Evolutionary conservation across 2,329 filamentous ascomycete genomes (phyloP), one percentile per base, ranked within the genome.

Genomic region (Colletotrichum viniferum): DNA sequence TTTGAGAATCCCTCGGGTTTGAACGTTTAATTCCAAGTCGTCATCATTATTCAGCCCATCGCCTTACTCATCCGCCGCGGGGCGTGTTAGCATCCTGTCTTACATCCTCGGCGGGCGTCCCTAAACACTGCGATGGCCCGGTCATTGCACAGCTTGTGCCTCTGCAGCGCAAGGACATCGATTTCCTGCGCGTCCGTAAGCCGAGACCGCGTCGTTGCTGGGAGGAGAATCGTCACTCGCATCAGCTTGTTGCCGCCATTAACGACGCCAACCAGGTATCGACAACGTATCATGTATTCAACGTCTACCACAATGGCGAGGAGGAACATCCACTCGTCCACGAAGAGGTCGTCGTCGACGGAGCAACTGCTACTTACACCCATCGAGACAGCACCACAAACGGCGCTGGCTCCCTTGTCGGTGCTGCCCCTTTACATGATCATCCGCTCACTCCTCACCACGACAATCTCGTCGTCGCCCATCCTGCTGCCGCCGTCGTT

Each of bases 401-500:
- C 68, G 21, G 9, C 78, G 18, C 76, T 79, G 10, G 72, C 85
- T 5, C 89, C 92, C 3, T 87, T 96, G 26, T 90, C 92, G 0
- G 88, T 94, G 55, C 88, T 96, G 43, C 93, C 94, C 1, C 85
- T 95, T 4, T 87, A 87, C 73, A 91, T 91, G 73, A 87, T 96
- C 48, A 83, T 96, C 21, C 92, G 94, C 74, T 94, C 93, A 10
- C 90, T 95, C 71, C 87, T 91, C 78, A 94, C 94, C 69, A 94
- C 91, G 7, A 89, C 90, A 43, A 89, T 96, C 76, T 95, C 94
- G 0, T 94, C 93, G 2, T 95, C 93, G 2, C 92, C 87, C 3
- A 24, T 93, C 6, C 90, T 98, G 6, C 90, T 98, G 3, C 86
- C 87, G 3, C 92, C 94, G 0, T 96, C 94, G 9, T 87, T 97